Evolutionary conservation across 179 eudicot species (phyloP), one percentile per base, ranked within the genome.

Genomic region (Spergularia azorica): DNA sequence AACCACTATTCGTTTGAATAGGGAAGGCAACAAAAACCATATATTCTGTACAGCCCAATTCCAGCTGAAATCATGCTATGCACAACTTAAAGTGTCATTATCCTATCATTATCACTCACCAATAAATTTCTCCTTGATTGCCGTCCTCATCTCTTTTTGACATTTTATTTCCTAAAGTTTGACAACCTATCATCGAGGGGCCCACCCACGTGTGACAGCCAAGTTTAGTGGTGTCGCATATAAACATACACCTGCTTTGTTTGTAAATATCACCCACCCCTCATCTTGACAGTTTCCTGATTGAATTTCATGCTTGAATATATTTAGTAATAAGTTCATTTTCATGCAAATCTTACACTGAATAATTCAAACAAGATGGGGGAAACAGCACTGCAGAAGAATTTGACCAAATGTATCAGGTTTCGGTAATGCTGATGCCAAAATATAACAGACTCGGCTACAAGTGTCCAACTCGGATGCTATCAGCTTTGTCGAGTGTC

Each of bases 11-110:
- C 39, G 5, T 36, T 36, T 36, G 50, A 9, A 32, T 4, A 12
- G 39, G 3, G 18, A 9, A 46, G 50, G 8, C 39, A 41, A 14
- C 48, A 36, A 12, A 8, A 17, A 21, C 3, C 21, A 21, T 46
- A 60, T 73, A 46, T 48, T 21, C 54, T 46, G 76, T 62, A 36
- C 76, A 73, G 46, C 76, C 68, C 55, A 73, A 61, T 46, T 61
- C 68, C 76, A 73, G 76, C 68, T 16, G 15, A 14, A 14, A 58
- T 17, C 39, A 39, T 32, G 70, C 70, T 8, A 20, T 16, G 17
- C 74, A 71, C 48, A 16, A 18, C 0, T 5, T 14, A 54, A 15
- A 9, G 17, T 43, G 43, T 41, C 52, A 41, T 55, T 41, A 20
- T 13, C 66, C 50, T 39, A 6, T 61, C 41, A 16, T 71, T 17